Conservation (phyloP, 345 rosid genomes). For the Heritiera littoralis region DNA sequence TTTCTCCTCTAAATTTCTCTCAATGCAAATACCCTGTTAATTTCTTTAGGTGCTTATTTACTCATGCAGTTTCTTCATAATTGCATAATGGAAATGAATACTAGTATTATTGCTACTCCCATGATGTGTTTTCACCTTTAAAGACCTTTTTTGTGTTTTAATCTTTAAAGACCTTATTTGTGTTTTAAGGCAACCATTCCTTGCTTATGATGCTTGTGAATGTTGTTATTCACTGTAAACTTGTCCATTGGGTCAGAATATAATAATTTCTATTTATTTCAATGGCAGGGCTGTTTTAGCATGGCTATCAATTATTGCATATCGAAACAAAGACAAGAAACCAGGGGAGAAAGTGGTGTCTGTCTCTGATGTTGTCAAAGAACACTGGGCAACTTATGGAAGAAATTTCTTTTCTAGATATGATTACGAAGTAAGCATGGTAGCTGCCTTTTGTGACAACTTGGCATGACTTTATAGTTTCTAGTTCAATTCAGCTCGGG, state of each 20-base stretch:
- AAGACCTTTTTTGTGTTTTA: background rate
- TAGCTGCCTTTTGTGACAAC: slow-evolving; percentile 6
- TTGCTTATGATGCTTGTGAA: background rate
- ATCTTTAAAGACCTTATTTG: background rate
- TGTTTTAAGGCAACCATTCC: slow-evolving; percentile 9
- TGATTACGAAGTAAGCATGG: slow-evolving; percentile 77
- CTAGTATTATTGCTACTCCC: background rate
- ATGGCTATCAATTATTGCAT: slow-evolving; percentile 88
- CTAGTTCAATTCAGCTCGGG: background rate
- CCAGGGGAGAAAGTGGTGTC: slow-evolving; percentile 77
- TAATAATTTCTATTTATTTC: background rate
- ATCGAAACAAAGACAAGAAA: slow-evolving; percentile 74
- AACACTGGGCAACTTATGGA: slow-evolving; percentile 92
- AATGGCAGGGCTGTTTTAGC: slow-evolving; percentile 86
- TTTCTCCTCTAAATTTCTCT: background rate
- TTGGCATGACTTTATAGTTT: background rate
- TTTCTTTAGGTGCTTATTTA: background rate
- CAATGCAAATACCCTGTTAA: background rate
- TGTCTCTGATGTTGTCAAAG: slow-evolving; percentile 81
- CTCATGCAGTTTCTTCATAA: background rate
- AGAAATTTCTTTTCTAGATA: slow-evolving; percentile 93
- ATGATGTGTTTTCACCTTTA: background rate
- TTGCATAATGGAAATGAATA: background rate
- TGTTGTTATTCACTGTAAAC: background rate
- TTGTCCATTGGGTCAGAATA: background rate